phyloP scores from a whole-genome alignment of 306 rosid genomes.

The Pterocarpus macrocarpus region DNA sequence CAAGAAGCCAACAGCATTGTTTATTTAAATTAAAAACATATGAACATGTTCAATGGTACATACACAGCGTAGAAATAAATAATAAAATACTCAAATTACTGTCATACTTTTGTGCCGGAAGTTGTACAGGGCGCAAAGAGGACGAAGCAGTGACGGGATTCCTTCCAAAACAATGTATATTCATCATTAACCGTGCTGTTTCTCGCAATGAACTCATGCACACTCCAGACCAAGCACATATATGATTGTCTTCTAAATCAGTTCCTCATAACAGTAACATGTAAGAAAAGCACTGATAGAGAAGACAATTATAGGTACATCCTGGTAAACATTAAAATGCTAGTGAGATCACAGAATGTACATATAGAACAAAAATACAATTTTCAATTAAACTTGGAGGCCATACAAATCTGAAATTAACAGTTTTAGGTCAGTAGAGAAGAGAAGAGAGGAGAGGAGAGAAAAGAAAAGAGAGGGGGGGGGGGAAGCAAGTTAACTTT shows the following conservation, averaged over 20 bases:
- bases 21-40: constrained; percentile 14
- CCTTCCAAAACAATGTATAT: constrained; percentile 63
- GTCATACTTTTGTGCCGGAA: constrained; percentile 71
- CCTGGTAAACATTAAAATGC: no score
- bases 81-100: constrained; percentile 14
- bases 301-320: no score
- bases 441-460: background rate
- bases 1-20: constrained; percentile 7
- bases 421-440: background rate
- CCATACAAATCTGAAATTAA: background rate
- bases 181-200: constrained; percentile 54
- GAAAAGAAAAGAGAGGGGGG: no score
- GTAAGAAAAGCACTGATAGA: background rate
- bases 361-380: no score
- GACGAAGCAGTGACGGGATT: constrained; percentile 59
- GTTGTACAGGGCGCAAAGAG: constrained; percentile 63
- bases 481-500: no score
- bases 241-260: constrained; percentile 31
- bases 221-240: constrained; percentile 37
- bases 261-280: background rate
- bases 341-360: no score
- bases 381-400: background rate
- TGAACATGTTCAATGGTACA: constrained; percentile 6
- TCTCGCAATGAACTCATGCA: constrained; percentile 51
- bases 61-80: background rate